Evolutionary conservation across 2,329 filamentous ascomycete species (phyloP), one percentile per base, ranked within the genome.

Genomic region (Alternaria sp.): DNA sequence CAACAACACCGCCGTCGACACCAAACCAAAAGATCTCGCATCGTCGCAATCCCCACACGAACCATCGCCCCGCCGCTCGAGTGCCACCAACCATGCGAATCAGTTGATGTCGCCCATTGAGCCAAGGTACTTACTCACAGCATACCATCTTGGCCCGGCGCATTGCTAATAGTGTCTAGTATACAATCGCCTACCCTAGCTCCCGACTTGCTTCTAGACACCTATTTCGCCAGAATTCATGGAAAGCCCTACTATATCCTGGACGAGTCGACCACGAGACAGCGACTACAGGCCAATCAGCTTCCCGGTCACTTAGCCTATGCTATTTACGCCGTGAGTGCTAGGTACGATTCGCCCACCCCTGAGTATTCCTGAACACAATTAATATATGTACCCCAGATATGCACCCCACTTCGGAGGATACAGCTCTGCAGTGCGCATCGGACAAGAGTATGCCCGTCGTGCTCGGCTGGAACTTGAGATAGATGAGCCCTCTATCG

Each of bases 241-340:
- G 90, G 89, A 51, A 94, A 93, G 72, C 91, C 92, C 1, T 95
- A 91, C 67, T 88, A 91, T 71, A 89, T 96, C 52, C 82, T 96
- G 4, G 92, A 96, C 72, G 92, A 96, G 77, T 83, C 88, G 0
- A 87, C 86, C 0, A 89, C 91, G 9, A 85, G 92, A 57, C 91
- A 94, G 77, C 85, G 89, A 24, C 80, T 93, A 63, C 89, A 91
- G 67, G 79, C 88, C 9, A 88, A 88, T 49, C 89, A 91, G 69
- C 79, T 94, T 11, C 82, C 85, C 1, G 64, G 70, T 3, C 80
- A 79, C 67, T 74, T 87, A 62, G 78, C 82, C 47, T 82, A 85
- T 75, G 85, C 85, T 14, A 85, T 87, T 41, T 82, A 83, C 64
- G 81, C 82, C 42, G 79, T 83, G 34, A 80, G 79, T 59, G 79